Evolutionary conservation across 1,139 yeast species (phyloP).

Genomic region (Yamadazyma sp.): DNA sequence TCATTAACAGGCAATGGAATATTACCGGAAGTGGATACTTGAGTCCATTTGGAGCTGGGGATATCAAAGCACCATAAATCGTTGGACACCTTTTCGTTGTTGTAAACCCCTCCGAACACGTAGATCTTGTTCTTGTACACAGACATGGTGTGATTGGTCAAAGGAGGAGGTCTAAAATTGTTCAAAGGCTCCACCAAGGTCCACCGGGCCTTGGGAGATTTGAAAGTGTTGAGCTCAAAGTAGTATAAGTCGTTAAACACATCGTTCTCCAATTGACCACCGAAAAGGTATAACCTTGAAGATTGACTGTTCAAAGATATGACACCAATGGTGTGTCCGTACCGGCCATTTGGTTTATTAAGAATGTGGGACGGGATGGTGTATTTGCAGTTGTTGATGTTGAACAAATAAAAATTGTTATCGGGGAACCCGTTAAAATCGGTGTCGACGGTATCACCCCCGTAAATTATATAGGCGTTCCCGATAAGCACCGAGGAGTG

Average conservation of each 20-base stretch:
- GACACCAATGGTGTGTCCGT: slow-evolving; percentile 80
- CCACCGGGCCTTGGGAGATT: slow-evolving; percentile 85
- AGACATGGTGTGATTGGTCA: slow-evolving; percentile 90
- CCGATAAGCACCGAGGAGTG: slow-evolving; percentile 93
- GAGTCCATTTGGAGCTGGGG: slow-evolving; percentile 63
- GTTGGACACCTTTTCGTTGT: slow-evolving; percentile 70
- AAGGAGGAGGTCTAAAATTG: slow-evolving; percentile 75
- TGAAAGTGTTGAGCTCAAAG: slow-evolving; percentile 86
- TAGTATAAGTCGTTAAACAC: slow-evolving; percentile 83
- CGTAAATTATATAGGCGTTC: slow-evolving; percentile 91
- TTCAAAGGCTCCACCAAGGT: slow-evolving; percentile 60
- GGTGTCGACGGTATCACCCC: slow-evolving; percentile 93
- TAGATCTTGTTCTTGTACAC: slow-evolving; percentile 77
- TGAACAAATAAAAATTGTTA: slow-evolving; percentile 83
- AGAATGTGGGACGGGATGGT: slow-evolving; percentile 85
- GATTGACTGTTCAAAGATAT: slow-evolving; percentile 63
- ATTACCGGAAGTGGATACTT: slow-evolving; percentile 50
- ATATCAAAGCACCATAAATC: slow-evolving; percentile 88
- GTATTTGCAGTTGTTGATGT: slow-evolving; percentile 87
- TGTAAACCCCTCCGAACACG: slow-evolving; percentile 90
- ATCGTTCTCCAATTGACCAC: slow-evolving; percentile 91
- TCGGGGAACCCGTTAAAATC: slow-evolving; percentile 82
- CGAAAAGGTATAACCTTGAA: slow-evolving; percentile 80
- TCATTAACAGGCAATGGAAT: slow-evolving; percentile 88
- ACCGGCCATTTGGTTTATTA: slow-evolving; percentile 85